Evolutionary conservation across 345 rosid species (phyloP), one percentile per base, ranked within the genome.

Genomic region (Pelargonium nanum): DNA sequence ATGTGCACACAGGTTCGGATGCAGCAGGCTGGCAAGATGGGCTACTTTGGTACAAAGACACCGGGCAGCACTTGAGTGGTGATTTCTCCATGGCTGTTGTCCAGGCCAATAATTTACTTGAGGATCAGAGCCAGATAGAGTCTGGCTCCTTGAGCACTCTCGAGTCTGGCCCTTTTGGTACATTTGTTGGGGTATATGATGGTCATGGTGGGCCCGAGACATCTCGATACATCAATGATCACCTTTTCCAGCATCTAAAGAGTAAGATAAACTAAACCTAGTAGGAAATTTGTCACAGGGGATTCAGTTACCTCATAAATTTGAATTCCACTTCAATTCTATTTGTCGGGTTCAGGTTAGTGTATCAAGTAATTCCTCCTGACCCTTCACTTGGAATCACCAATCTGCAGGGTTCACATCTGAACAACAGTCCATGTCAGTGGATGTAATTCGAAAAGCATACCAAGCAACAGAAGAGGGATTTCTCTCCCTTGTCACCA

Each of bases 181-280:
- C 95, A n/a, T 92, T 92, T 66, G 70, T 89, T 66, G 98, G 98
- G 19, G 68, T 92, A 28, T 92, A 92, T 64, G 98, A 92, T 25
- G 98, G 98, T n/a, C 95, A 92, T 62, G 98, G 95, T 1, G 98
- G 97, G 15, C 98, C 98, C 26, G 98, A 92, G 81, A 89, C 97
- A 19, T 85, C 98, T 0, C 89, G 97, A 5, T 92, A 72, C 68
- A 68, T 92, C 74, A 89, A 89, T 55, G 95, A 92, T 70, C 80
- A 92, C 57, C 85, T 92, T 22, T 89, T 92, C 64, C 91, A 83
- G 82, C 83, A 92, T 80, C 82, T 89, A 57, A 92, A 82, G 81
- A 81, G 98, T 89, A 80, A 83, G 95, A 44, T n/a, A 53, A 44
- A 12, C 28, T 24, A 23, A 22, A 54, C 13, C 32, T 17, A 19